Base-by-base conservation (phyloP, 2,329 filamentous ascomycete species). In the Scytalidium sp. region DNA sequence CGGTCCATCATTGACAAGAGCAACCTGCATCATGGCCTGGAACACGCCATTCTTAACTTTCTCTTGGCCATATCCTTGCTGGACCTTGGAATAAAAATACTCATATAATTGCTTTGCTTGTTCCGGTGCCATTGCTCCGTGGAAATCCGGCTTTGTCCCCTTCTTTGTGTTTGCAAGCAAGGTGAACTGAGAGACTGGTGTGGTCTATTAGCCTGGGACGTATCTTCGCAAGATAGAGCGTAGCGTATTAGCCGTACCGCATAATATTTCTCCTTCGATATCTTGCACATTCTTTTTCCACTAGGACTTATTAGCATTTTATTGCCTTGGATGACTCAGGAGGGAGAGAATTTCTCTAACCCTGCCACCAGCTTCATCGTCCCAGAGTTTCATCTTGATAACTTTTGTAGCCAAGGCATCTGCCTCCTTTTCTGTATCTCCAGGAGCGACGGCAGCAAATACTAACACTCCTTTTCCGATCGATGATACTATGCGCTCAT, bases 21-120 rank as follows among this genome's bases (percentile, higher is more conserved):
- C 87, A 51, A 99, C 93, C 64, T 97, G 87, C 94, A 99, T 99
- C 92, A 96, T 97, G 45, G 94, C 94, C 65, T 96, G 93, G 68
- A 99, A 99, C 23, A 93, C 84, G n/a, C 95, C 94, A 66, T 99
- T 87, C 66, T 96, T 91, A 51, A 99, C 92, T 56, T 79, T 85
- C 8, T 90, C 88, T 6, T 80, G 69, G 4, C 74, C 68, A 67
- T 97, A 96, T 2, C 83, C 77, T 47, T 84, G 76, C 60, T 84
- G 80, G 40, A 97, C 83, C 60, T 87, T 88, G 45, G 80, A 73
- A 59, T 92, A 83, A 72, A 99, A 97, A 64, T 86, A 78, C 49
- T 92, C 82, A 66, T 97, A 99, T 6, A 97, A 76, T 53, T 79
- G 79, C 60, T 84, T 88, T 20, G 93, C 94, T 50, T 92, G 83